phyloP scores from a whole-genome alignment of 164 flowering plant species.

The Vitis riparia region DNA sequence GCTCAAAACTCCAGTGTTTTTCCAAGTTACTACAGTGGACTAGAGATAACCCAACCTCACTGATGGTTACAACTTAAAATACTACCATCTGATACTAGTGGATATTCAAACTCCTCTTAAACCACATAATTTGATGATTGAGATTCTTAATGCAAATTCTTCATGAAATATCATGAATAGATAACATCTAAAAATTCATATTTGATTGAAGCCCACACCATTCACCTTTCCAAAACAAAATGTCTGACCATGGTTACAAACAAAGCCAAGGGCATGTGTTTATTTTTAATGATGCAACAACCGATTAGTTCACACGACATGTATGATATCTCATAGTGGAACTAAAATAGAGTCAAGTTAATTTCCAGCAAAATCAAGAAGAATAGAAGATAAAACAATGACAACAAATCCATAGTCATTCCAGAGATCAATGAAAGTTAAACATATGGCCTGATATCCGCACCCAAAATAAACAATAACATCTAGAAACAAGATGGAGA shows the following conservation, averaged over 20 bases:
- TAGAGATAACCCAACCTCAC: not conserved
- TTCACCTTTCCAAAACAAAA: not conserved
- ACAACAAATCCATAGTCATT: too few relatives aligned
- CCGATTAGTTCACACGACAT: constrained; percentile 10
- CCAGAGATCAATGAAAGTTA: too few relatives aligned
- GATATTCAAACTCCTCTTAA: too few relatives aligned
- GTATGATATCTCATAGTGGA: not conserved
- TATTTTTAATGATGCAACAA: constrained; percentile 7
- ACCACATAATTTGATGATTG: too few relatives aligned
- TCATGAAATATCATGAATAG: not conserved
- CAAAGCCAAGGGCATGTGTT: not conserved
- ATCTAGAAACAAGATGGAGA: too few relatives aligned
- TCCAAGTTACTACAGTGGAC: not conserved
- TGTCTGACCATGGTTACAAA: not conserved
- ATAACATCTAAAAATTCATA: not conserved
- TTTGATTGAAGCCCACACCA: not conserved
- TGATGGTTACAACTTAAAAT: not conserved
- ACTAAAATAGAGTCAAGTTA: too few relatives aligned
- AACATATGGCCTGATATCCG: too few relatives aligned
- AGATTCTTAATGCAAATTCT: constrained; percentile 2
- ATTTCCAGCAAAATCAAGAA: too few relatives aligned
- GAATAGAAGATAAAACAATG: too few relatives aligned
- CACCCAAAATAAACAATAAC: too few relatives aligned
- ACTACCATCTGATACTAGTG: not conserved
- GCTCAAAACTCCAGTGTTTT: not conserved